Evolutionary conservation across 106 monocot genomes (phyloP), one percentile per base, ranked within the genome.

Genomic region (Dendrobium chrysotoxum): DNA sequence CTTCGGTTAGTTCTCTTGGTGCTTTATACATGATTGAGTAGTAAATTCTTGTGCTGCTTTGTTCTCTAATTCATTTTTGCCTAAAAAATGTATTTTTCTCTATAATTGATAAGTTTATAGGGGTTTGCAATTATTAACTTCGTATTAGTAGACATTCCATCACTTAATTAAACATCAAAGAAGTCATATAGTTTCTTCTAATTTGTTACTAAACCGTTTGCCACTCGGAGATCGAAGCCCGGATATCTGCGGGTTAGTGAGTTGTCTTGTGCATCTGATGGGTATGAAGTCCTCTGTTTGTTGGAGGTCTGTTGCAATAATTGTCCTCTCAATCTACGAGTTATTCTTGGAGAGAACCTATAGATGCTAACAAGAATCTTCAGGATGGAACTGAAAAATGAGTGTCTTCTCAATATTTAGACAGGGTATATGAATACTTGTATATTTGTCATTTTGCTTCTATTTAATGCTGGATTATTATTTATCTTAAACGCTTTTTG

Each of bases 1-100:
- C 90, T 61, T 91, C 92, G 4, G 97, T 98, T 84, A 86, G 92
- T 86, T 64, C 2, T 81, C 54, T 47, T 5, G 53, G 8, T 25
- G 21, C 58, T 80, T 35, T 73, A 28, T 71, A 61, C 42, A 25
- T 47, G 45, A 57, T 61, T 13, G 5, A 10, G 18, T 41, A 31
- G 8, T 74, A 23, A 28, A 40, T 75, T 75, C 4, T 7, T 15
- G 20, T 28, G 20, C 28, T n/a, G 30, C 25, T 39, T 4, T 23
- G 20, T 23, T 23, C 5, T 61, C n/a, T 61, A 61, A n/a, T 50
- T 61, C 61, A 6, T 61, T 7, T 7, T n/a, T 61, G 61, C 0
- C 8, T 61, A 61, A 61, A 61, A 23, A 23, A 50, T 61, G 5
- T n/a, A 61, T 61, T 61, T 50, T 61, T 61, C 61, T 61, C 8